Base-by-base conservation (phyloP, 169 alveolate genomes). In the Neospora caninum region DNA sequence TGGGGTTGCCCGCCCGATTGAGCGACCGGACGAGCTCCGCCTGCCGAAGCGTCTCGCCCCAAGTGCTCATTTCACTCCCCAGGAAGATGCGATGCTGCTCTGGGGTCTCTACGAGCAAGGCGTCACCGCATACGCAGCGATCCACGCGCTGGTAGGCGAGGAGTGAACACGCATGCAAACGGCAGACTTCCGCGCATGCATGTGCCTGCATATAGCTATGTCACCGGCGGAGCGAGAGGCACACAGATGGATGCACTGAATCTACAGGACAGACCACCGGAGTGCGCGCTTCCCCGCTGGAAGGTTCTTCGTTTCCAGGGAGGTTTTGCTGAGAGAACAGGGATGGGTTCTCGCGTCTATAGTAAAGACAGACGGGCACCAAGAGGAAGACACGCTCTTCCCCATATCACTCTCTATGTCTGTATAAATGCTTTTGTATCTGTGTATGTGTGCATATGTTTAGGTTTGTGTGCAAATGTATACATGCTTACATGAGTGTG, bases 41-140 rank as follows among this genome's bases (percentile, higher is more conserved):
- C 89, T 92, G 38, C 95, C 95, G 29, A 36, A 45, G 4, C 82
- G 92, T 49, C 95, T 92, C 42, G n/a, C 87, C 36, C 91, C 88
- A 0, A 43, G 83, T 43, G 7, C 83, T 13, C 43, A 42, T 69
- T 92, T 92, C 54, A 92, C 93, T 43, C 82, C 36, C 31, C 93
- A 92, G 18, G 95, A 92, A 83, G 95, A 92, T 38, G 20, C 70
- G 20, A 54, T 92, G 43, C 88, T 92, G 41, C 95, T 92, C 58
- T 92, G 95, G 95, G 92, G 95, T 38, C 87, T 92, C 70, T 92
- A 92, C 86, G 95, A 92, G 70, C 95, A 92, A 25, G 95, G 95
- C 69, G 93, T 82, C 39, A 92, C 43, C 16, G 95, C 95, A 1
- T 82, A 80, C 54, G 78, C 88, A 1, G 67, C 43, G 38, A 80